Base-by-base conservation (phyloP, 805 yeast species). In the Hanseniaspora meyeri region DNA sequence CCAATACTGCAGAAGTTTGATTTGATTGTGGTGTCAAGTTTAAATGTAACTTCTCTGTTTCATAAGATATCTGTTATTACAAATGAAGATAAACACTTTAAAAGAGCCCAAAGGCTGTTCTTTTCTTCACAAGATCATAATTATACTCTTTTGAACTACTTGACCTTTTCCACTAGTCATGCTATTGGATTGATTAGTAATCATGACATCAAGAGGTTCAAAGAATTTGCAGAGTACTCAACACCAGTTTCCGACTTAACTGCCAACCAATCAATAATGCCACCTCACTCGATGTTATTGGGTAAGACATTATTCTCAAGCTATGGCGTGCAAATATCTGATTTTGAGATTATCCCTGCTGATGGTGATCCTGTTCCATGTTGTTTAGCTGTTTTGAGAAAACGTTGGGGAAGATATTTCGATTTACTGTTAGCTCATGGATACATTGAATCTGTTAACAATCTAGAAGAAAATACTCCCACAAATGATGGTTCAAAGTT, bases 391-490 rank as follows among this genome's bases (percentile, higher is more conserved):
- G 69, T 85, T 4, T 71, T 86, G 54, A 74, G 85, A 61, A 83
- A 81, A 61, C 72, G 93, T 64, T 86, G 95, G 95, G 93, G 93
- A 0, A 67, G 78, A 37, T 82, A 78, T 59, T 86, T 86, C 63
- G 82, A 82, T 60, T 74, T 74, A 60, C 60, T 85, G 17, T 66
- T 85, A 42, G 73, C 88, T 0, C 75, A 77, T 61, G 85, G 83
- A 1, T 86, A 84, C 65, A 79, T 83, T 0, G 72, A 78, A 58
- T 83, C 86, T 9, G 68, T 68, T 10, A 62, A 66, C 39, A 66
- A 64, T 36, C 62, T 70, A 43, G 71, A 71, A 27, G 52, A 47
- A 7, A 5, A 16, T 7, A 7, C 43, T 4, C n/a, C 20, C 20
- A 45, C 49, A 8, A 42, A 47, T n/a, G 49, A 46, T 38, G 50